A percentile compares a stretch with the other conserved stretches of the same genome.
Evolutionary conservation across 345 rosid species (phyloP).

Genomic region (Eucalyptus lansdowneana): DNA sequence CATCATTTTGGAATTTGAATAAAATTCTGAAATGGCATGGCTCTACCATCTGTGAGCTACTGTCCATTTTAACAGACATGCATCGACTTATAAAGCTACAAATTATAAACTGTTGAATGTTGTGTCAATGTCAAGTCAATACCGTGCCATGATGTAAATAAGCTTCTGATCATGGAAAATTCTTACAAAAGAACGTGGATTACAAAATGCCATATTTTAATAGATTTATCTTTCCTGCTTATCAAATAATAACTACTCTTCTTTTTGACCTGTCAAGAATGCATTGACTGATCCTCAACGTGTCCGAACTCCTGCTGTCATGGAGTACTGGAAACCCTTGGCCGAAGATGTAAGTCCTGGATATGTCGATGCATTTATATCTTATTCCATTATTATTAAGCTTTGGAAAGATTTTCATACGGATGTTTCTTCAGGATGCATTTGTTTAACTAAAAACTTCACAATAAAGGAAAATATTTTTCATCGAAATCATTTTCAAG

Average conservation of each 20-base stretch:
- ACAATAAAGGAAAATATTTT: neutral
- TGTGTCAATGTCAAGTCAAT: neutral
- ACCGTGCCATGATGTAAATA: neutral
- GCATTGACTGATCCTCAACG: conserved; percentile 86
- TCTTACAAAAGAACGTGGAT: neutral
- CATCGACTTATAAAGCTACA: neutral
- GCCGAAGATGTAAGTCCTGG: conserved; percentile 79
- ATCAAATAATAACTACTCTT: neutral
- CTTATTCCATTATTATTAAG: neutral
- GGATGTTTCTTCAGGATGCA: neutral
- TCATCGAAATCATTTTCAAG: neutral
- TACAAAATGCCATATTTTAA: neutral
- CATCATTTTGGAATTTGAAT: neutral
- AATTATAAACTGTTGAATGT: neutral
- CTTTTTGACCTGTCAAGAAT: conserved; percentile 36
- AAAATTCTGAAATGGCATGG: neutral
- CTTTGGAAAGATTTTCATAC: neutral
- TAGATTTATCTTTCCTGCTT: neutral
- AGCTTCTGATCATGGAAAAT: neutral
- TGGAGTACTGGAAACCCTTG: conserved; percentile 93
- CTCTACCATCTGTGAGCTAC: neutral
- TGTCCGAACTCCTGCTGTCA: conserved; percentile 74
- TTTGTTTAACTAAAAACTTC: neutral
- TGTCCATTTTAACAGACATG: neutral
- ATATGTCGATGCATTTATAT: neutral